phyloP scores from a whole-genome alignment of 1,284 basidiomycete genomes.

The Cystobasidium pallidum region DNA sequence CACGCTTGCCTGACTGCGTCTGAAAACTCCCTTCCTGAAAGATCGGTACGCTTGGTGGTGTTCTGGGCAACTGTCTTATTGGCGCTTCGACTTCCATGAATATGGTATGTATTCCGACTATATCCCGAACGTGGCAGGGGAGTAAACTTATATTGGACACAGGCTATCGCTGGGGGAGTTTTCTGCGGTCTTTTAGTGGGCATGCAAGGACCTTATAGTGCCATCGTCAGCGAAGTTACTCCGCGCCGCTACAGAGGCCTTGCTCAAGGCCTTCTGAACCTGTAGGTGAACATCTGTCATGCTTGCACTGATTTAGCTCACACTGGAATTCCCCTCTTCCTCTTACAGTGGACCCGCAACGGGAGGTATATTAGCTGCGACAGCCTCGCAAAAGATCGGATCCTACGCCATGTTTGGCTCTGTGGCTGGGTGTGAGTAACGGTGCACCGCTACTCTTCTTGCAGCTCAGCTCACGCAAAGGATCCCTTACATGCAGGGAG shows the following conservation, averaged over 20 bases:
- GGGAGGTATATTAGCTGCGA: conserved; percentile 8
- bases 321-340: neutral
- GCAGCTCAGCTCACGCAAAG: neutral
- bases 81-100: conserved; percentile 11
- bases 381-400: conserved; percentile 12
- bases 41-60: conserved; percentile 2
- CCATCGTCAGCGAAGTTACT: conserved; percentile 17
- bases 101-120: neutral
- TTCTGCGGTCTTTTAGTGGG: conserved; percentile 2
- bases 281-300: neutral
- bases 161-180: conserved; percentile 10
- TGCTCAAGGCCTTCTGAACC: conserved; percentile 5
- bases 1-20: neutral
- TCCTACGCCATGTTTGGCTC: conserved; percentile 7
- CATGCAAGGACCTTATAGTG: conserved; percentile 13
- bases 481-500: neutral
- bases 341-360: neutral
- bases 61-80: conserved; percentile 9
- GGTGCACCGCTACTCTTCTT: neutral
- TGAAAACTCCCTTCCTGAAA: neutral
- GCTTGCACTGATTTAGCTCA: neutral
- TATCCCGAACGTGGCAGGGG: neutral
- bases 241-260: conserved; percentile 7
- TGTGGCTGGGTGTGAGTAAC: conserved; percentile 3
- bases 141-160: neutral